Percentiles rank a stretch among this genome's conserved stretches.
Conservation (phyloP, 164 flowering plant species). For the Umbilicus rupestris region DNA sequence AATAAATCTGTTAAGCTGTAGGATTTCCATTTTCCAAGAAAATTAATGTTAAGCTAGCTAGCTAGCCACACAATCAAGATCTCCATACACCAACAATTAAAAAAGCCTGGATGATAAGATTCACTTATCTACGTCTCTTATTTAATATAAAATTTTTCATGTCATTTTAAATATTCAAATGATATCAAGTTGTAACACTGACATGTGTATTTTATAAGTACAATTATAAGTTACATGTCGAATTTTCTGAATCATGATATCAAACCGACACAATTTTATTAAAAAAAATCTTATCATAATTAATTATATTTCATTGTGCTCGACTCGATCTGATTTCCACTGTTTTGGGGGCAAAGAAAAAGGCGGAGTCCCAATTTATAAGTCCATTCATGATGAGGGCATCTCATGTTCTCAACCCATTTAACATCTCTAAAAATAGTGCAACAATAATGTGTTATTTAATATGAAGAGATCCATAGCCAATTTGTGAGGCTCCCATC, state of each 20-base stretch:
- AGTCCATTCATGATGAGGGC: constrained; percentile 3
- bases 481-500: neutral
- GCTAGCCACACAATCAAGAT: neutral
- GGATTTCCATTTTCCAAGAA: neutral
- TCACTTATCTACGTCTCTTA: neutral
- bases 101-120: neutral
- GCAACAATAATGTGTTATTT: neutral
- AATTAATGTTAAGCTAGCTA: neutral
- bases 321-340: too few species aligned
- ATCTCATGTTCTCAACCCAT: neutral
- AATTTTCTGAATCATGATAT: too few species aligned
- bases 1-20: too few species aligned
- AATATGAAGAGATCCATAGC: neutral
- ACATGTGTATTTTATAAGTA: too few species aligned
- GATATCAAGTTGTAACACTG: too few species aligned
- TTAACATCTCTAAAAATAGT: too few species aligned
- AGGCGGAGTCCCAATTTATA: neutral
- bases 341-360: neutral
- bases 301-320: too few species aligned
- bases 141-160: too few species aligned
- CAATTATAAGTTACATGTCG: too few species aligned
- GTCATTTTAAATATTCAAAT: too few species aligned
- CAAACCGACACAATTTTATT: too few species aligned
- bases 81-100: neutral
- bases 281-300: too few species aligned